Base-by-base conservation (phyloP, 2,329 filamentous ascomycete species). In the Sporothrix dimorphospora region DNA sequence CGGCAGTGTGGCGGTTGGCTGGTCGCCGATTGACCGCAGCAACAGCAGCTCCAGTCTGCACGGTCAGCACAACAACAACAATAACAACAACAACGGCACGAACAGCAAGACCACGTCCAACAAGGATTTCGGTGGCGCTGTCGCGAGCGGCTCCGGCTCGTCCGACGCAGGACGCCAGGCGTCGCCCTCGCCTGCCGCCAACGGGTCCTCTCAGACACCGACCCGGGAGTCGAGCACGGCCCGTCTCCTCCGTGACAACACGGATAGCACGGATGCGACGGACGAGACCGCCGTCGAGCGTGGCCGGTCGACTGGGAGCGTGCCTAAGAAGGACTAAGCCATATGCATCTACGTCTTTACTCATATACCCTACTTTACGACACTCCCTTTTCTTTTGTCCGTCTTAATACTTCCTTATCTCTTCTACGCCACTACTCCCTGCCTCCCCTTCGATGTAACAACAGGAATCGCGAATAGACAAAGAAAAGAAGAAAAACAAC, bases 1-100 rank as follows among this genome's bases (percentile, higher is more conserved):
- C 9, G 92, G 91, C 57, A 91, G 90, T 77, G 88, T 94, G 45
- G 92, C 89, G 45, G 91, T 90, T 16, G 91, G 90, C 40, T 94
- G 92, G 92, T 92, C 91, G 65, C 92, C 92, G 0, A 87, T 90
- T 71, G 90, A 90, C 73, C 82, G 75, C 24, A 71, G 87, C 9
- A 82, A 80, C 66, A 78, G 76, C 21, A 81, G 80, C 68, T 53
- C 45, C 4, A 71, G 63, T n/a, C 65, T 47, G 12, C 27, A 51
- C 53, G 34, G 51, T 9, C 45, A 40, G 53, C 16, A 70, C 24
- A 49, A 40, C 42, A 21, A 38, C 69, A 40, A 40, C 42, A 11
- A 40, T 19, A 34, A 34, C 55, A 49, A 21, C 34, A n/a, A 40
- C 55, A 42, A 53, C 30, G 49, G 40, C 30, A 30, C 12, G 6